These are phyloP conservation scores for Pichia manshurica DNA, from an alignment of 805 yeast genomes.

Conservation along the genomic window DNA sequence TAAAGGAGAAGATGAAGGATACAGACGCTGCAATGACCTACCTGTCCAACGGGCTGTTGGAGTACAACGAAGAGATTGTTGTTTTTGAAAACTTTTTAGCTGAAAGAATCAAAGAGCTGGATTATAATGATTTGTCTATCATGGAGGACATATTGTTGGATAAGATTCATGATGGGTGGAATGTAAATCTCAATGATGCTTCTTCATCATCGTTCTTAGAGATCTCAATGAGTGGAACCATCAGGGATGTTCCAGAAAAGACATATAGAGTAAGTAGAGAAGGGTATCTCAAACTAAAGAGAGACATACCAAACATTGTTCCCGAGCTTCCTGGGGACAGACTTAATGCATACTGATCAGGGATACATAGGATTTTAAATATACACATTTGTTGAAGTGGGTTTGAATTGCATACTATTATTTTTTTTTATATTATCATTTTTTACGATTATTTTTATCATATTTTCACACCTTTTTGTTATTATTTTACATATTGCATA, in stretches of 20 bases:
- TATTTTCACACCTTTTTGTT: too few relatives aligned
- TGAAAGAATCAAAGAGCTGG: slow-evolving; percentile 1
- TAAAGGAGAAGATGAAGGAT: not conserved
- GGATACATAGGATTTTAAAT: too few relatives aligned
- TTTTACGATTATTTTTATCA: too few relatives aligned
- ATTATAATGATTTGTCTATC: not conserved
- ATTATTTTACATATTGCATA: too few relatives aligned
- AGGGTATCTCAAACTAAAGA: not conserved
- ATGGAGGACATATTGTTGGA: not conserved
- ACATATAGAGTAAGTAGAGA: slow-evolving; percentile 1
- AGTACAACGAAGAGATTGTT: slow-evolving; percentile 9
- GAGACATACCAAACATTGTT: slow-evolving; percentile 9
- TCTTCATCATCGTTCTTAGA: slow-evolving; percentile 11
- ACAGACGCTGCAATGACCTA: slow-evolving; percentile 1
- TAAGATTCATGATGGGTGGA: not conserved
- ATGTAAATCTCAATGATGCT: not conserved
- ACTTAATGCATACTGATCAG: slow-evolving; percentile 8
- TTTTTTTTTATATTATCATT: not conserved
- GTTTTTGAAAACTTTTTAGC: slow-evolving; percentile 7
- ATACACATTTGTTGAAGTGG: too few relatives aligned
- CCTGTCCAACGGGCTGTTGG: slow-evolving; percentile 13
- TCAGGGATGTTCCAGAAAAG: not conserved
- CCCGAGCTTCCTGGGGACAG: slow-evolving; percentile 10
- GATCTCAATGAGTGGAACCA: not conserved
- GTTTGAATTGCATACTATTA: not conserved